A percentile compares a stretch with the other conserved stretches of the same genome.
Evolutionary conservation across 441 rosid genomes (phyloP).

Genomic region (Isatis lusitanica): DNA sequence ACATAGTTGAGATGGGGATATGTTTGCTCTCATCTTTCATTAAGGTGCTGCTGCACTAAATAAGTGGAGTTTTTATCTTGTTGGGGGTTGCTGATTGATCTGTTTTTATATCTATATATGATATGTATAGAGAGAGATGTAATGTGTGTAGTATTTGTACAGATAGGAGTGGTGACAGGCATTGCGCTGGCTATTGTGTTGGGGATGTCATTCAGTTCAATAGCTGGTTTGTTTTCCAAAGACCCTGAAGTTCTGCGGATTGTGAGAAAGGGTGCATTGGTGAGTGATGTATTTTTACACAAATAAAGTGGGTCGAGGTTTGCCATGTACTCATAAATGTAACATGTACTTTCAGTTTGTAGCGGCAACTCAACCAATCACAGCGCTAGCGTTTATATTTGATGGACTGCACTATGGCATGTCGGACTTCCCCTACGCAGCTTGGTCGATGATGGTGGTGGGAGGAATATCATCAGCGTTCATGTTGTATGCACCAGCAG

Average conservation of each 20-base stretch:
- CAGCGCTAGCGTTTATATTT: slow-evolving; percentile 86
- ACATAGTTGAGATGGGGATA: background rate
- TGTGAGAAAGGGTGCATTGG: slow-evolving; percentile 81
- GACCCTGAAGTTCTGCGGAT: slow-evolving; percentile 74
- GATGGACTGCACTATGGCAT: slow-evolving; percentile 96
- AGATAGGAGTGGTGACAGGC: slow-evolving; percentile 84
- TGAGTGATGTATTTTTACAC: slow-evolving; percentile 36
- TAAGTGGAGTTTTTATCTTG: background rate
- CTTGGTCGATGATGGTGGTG: slow-evolving; percentile 86
- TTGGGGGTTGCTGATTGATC: background rate
- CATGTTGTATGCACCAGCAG: slow-evolving; percentile 60
- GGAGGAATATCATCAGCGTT: slow-evolving; percentile 72
- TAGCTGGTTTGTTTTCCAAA: slow-evolving; percentile 78
- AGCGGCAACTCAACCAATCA: slow-evolving; percentile 88
- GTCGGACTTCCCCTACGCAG: slow-evolving; percentile 94
- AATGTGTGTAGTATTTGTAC: slow-evolving; percentile 30
- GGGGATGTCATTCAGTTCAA: slow-evolving; percentile 65
- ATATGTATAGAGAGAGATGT: background rate
- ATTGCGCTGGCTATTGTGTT: slow-evolving; percentile 66
- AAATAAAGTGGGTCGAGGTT: background rate
- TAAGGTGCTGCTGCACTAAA: background rate
- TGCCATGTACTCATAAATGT: background rate
- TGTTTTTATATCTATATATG: background rate
- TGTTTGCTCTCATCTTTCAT: background rate
- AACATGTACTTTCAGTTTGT: slow-evolving; percentile 57